phyloP scores from a whole-genome alignment of 2,329 filamentous ascomycete genomes.

The Cercospora berteroae region DNA sequence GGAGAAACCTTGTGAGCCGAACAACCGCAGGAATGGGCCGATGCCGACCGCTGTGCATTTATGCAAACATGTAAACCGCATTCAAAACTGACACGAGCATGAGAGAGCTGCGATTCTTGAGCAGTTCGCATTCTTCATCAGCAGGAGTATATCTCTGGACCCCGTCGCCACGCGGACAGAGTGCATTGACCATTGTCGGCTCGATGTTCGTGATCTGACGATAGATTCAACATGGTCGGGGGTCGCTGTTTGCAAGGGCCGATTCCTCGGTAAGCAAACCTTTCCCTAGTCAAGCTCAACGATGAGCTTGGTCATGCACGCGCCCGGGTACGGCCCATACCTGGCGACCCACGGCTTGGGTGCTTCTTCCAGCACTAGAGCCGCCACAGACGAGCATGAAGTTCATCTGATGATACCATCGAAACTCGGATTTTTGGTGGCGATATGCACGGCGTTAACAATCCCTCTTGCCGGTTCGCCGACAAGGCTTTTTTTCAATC shows the following conservation, averaged over 20 bases:
- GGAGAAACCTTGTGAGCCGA: not conserved
- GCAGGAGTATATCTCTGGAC: not conserved
- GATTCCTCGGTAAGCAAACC: not conserved
- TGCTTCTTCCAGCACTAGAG: slow-evolving; percentile 3
- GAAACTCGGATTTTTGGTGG: not conserved
- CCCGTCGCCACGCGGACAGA: not conserved
- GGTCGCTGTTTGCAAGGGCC: not conserved
- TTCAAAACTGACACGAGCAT: not conserved
- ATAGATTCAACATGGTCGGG: not conserved
- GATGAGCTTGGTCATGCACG: not conserved
- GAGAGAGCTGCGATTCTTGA: not conserved
- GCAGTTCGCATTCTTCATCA: not conserved
- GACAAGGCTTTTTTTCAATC: not conserved
- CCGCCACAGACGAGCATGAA: not conserved
- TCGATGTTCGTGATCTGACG: not conserved
- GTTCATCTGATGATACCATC: not conserved
- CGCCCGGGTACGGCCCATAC: not conserved
- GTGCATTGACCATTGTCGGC: not conserved
- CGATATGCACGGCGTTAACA: not conserved
- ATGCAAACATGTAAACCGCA: not conserved
- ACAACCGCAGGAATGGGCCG: not conserved
- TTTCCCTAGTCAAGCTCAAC: not conserved
- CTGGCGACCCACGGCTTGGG: not conserved
- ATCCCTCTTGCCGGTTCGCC: not conserved
- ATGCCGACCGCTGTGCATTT: not conserved